Percentiles rank a stretch among this genome's conserved stretches.
These are phyloP conservation scores for Periconia macrospinosa DNA, from an alignment of 2,329 filamentous ascomycete species.

Conservation along the genomic window DNA sequence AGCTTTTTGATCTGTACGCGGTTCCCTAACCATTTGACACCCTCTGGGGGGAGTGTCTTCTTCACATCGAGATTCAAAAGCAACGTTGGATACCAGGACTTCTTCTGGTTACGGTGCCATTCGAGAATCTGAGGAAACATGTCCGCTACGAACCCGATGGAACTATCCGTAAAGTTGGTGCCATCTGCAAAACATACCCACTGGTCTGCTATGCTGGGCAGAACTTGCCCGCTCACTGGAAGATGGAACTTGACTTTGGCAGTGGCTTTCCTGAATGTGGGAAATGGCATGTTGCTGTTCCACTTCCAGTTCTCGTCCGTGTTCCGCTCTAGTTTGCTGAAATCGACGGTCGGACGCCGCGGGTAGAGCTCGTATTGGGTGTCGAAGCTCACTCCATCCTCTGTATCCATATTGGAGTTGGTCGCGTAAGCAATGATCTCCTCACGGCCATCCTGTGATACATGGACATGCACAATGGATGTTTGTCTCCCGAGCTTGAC, in stretches of 20 bases:
- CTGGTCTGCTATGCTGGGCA: conserved; percentile 57
- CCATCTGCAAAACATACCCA: conserved; percentile 67
- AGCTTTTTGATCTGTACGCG: conserved; percentile 68
- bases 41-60: conserved; percentile 66
- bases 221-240: conserved; percentile 50
- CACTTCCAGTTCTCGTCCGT: conserved; percentile 53
- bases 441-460: conserved; percentile 59
- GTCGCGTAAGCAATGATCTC: conserved; percentile 68
- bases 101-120: conserved; percentile 36
- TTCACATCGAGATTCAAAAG: conserved; percentile 77
- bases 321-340: conserved; percentile 47
- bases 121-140: conserved; percentile 70
- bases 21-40: conserved; percentile 72
- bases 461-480: conserved; percentile 64
- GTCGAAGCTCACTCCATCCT: conserved; percentile 59
- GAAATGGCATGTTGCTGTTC: conserved; percentile 48
- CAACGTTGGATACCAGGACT: conserved; percentile 73
- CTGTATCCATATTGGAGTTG: conserved; percentile 62
- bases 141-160: conserved; percentile 68
- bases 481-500: conserved; percentile 67
- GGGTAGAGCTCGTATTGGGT: conserved; percentile 59
- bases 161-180: conserved; percentile 64
- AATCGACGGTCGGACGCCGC: conserved; percentile 44
- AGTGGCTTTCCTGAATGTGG: conserved; percentile 53
- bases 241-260: conserved; percentile 56